These are phyloP conservation scores for Chaetoceros tenuissimus DNA, from an alignment of 108 stramenopile species.

Conservation along the genomic window DNA sequence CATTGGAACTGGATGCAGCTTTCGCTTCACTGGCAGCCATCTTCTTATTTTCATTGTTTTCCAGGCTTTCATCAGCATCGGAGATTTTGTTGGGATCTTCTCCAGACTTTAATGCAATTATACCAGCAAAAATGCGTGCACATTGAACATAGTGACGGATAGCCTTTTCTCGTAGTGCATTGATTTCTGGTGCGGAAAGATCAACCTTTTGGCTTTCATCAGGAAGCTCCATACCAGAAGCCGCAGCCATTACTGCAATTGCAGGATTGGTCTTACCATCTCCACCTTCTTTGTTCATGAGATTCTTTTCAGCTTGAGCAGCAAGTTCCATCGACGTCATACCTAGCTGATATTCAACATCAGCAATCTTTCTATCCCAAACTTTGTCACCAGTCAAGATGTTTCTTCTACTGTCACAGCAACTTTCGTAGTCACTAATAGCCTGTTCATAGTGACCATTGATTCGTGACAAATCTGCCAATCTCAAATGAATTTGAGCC, in stretches of 20 bases:
- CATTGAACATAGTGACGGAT: conserved; percentile 51
- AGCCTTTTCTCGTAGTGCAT: conserved; percentile 30
- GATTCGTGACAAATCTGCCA: conserved; percentile 64
- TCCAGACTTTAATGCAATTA: conserved; percentile 49
- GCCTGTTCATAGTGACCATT: conserved; percentile 49
- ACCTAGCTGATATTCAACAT: conserved; percentile 56
- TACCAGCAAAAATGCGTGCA: conserved; percentile 46
- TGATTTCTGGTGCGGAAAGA: conserved; percentile 13
- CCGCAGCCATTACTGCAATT: not conserved
- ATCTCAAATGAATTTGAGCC: conserved; percentile 63
- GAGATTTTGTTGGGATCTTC: conserved; percentile 25
- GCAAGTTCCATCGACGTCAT: conserved; percentile 32
- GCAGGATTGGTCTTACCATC: conserved; percentile 6
- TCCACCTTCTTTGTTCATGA: conserved; percentile 12
- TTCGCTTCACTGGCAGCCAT: not conserved
- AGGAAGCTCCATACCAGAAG: conserved; percentile 3
- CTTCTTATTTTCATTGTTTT: not conserved
- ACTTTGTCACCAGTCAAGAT: conserved; percentile 10
- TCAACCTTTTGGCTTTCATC: not conserved
- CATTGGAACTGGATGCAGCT: not conserved
- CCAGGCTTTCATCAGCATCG: not conserved
- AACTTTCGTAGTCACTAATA: conserved; percentile 50
- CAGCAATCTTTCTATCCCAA: conserved; percentile 67
- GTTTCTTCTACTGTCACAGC: conserved; percentile 26
- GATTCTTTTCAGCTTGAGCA: conserved; percentile 22